Percentiles rank a stretch among this genome's conserved stretches.
Conservation (phyloP, 768 basidiomycete genomes). For the Suillus cothurnatus region DNA sequence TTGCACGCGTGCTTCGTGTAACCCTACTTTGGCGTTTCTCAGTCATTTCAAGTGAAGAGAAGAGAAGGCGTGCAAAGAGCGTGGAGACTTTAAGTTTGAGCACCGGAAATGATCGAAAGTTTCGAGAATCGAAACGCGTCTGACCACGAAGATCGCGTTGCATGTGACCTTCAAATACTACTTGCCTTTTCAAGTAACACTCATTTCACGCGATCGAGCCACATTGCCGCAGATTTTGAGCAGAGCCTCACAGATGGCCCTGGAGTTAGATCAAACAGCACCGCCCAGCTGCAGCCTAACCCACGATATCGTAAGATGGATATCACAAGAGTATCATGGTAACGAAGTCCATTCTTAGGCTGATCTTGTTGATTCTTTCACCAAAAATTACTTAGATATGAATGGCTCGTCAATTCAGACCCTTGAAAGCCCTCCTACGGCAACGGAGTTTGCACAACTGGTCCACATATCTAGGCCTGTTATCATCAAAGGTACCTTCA, state of each 20-base stretch:
- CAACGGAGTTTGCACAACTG: slow-evolving; percentile 69
- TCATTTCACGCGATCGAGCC: not conserved
- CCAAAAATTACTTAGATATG: slow-evolving; percentile 43
- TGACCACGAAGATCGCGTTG: not conserved
- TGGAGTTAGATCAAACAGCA: not conserved
- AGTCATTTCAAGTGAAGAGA: slow-evolving; percentile 19
- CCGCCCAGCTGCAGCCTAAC: slow-evolving; percentile 8
- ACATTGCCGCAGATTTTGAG: not conserved
- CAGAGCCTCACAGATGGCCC: not conserved
- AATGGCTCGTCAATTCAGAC: slow-evolving; percentile 57
- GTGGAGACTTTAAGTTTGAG: slow-evolving; percentile 2
- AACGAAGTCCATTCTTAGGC: slow-evolving; percentile 1
- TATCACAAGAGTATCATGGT: slow-evolving; percentile 42
- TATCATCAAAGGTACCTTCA: slow-evolving; percentile 62
- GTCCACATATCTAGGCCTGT: slow-evolving; percentile 73
- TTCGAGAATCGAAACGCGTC: slow-evolving; percentile 21
- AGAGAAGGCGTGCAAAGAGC: not conserved
- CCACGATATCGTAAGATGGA: slow-evolving; percentile 32
- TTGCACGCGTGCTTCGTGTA: slow-evolving; percentile 12
- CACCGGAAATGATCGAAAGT: slow-evolving; percentile 20
- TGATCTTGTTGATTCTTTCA: not conserved
- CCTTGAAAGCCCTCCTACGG: slow-evolving; percentile 57
- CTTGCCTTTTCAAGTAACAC: not conserved
- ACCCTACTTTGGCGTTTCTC: slow-evolving; percentile 27
- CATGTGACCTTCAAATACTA: slow-evolving; percentile 6